Evolutionary conservation across 108 stramenopile species (phyloP).

Genomic region (Heterococcus sp.): DNA sequence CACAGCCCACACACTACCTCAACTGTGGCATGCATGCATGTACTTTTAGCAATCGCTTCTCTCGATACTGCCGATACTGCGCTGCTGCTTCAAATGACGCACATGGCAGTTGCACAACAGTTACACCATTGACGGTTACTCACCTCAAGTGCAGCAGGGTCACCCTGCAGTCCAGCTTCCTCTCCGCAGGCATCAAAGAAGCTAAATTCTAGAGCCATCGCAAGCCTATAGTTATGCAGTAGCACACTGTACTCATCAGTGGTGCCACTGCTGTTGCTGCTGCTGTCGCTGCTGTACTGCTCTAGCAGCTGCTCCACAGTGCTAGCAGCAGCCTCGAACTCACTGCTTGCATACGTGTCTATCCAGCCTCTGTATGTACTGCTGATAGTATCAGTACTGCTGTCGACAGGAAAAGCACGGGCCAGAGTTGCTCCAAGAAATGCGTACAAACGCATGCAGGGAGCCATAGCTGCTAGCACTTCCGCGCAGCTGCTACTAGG

Average conservation of each 20-base stretch:
- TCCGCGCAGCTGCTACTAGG: slow-evolving; percentile 3
- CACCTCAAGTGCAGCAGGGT: neutral
- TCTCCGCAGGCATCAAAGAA: slow-evolving; percentile 16
- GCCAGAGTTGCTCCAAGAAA: slow-evolving; percentile 19
- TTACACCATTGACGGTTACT: neutral
- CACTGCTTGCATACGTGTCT: slow-evolving; percentile 24
- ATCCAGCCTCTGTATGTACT: slow-evolving; percentile 30
- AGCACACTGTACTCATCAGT: slow-evolving; percentile 3
- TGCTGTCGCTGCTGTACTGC: slow-evolving; percentile 8
- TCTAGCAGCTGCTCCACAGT: slow-evolving; percentile 28
- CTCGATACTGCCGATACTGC: too few species aligned
- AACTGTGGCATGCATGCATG: too few species aligned
- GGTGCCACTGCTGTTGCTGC: neutral
- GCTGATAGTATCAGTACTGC: neutral
- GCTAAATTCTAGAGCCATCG: slow-evolving; percentile 22
- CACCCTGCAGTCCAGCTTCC: neutral
- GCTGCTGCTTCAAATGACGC: too few species aligned
- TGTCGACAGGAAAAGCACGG: neutral
- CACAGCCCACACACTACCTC: too few species aligned
- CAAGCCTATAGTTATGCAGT: neutral
- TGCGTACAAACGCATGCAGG: slow-evolving; percentile 52
- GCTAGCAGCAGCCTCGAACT: slow-evolving; percentile 32
- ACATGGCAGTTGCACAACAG: too few species aligned
- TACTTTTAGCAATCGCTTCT: too few species aligned
- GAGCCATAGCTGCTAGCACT: slow-evolving; percentile 42